These are phyloP conservation scores for Alternaria rosae DNA, from an alignment of 2,329 filamentous ascomycete genomes.

Conservation along the genomic window DNA sequence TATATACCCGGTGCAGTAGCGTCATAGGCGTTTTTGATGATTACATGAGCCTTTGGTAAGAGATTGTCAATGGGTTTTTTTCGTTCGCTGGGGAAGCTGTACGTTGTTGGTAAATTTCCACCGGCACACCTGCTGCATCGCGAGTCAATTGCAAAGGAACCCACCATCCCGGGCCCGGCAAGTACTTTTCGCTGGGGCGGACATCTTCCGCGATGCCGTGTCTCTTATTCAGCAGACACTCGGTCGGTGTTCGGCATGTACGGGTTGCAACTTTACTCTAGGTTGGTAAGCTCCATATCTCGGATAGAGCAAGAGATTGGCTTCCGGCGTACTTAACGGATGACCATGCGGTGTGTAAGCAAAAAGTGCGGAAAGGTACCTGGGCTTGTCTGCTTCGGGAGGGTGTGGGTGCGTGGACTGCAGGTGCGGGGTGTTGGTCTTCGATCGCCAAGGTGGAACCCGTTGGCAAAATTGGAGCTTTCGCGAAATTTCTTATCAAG, in stretches of 20 bases:
- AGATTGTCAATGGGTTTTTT: slow-evolving; percentile 2
- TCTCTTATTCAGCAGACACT: neutral
- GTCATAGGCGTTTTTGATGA: slow-evolving; percentile 7
- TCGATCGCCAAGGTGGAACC: slow-evolving; percentile 9
- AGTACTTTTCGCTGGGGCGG: neutral
- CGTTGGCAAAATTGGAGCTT: neutral
- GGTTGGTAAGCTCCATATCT: slow-evolving; percentile 6
- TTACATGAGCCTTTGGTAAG: slow-evolving; percentile 17
- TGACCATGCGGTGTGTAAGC: slow-evolving; percentile 28
- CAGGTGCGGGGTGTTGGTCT: slow-evolving; percentile 21
- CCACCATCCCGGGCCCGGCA: neutral
- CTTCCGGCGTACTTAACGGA: slow-evolving; percentile 6
- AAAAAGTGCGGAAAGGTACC: slow-evolving; percentile 11
- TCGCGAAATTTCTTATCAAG: slow-evolving; percentile 6
- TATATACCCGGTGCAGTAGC: slow-evolving; percentile 10
- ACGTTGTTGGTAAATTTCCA: neutral
- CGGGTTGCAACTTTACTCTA: neutral
- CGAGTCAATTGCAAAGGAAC: neutral
- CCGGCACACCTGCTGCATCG: neutral
- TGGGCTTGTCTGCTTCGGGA: slow-evolving; percentile 18
- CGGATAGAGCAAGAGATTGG: slow-evolving; percentile 6
- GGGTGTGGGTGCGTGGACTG: neutral
- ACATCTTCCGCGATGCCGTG: neutral
- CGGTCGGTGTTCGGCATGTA: neutral
- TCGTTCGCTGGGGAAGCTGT: neutral